Evolutionary conservation across 139 green algal species (phyloP), one percentile per base, ranked within the genome.

Genomic region (Eudorina sp.): DNA sequence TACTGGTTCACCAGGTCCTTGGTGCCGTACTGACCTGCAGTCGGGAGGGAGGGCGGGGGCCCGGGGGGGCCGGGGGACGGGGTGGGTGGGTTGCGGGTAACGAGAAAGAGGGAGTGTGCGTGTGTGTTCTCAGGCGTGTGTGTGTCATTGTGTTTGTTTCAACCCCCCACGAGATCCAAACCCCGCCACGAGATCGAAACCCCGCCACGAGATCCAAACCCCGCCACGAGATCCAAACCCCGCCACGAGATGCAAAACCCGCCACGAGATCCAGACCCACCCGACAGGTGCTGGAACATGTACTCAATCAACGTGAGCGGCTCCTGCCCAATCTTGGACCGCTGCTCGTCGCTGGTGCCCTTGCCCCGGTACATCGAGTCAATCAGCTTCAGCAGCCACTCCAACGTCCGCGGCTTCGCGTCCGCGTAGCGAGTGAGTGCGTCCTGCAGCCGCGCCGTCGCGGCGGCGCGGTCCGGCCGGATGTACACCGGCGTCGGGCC

Each of bases 1-100:
- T 91, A 93, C 87, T 93, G 88, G 78, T 91, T 93, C 18, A 93
- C 88, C 55, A 93, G 70, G 19, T 90, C 88, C 46, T 85, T 82
- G 31, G 88, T 93, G 48, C 90, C 90, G 66, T 92, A 91, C 38
- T 85, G 58, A 18, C 90, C 90, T 90, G 86, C 13, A 34, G 62
- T 69, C 8, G 29, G 55, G 29, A 66, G 23, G 29, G 7, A n/a
- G n/a, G n/a, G n/a, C n/a, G n/a, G n/a, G n/a, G n/a, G n/a, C n/a
- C n/a, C n/a, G n/a, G n/a, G n/a, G n/a, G n/a, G n/a, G n/a, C n/a
- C n/a, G n/a, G n/a, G n/a, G n/a, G n/a, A n/a, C n/a, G n/a, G n/a
- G n/a, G n/a, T n/a, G n/a, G n/a, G n/a, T n/a, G n/a, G n/a, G n/a
- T n/a, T n/a, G n/a, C n/a, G n/a, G n/a, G n/a, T n/a, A n/a, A n/a